Evolutionary conservation across 495 filamentous ascomycete species (phyloP).

Genomic region (Opeltia flavorubescens): DNA sequence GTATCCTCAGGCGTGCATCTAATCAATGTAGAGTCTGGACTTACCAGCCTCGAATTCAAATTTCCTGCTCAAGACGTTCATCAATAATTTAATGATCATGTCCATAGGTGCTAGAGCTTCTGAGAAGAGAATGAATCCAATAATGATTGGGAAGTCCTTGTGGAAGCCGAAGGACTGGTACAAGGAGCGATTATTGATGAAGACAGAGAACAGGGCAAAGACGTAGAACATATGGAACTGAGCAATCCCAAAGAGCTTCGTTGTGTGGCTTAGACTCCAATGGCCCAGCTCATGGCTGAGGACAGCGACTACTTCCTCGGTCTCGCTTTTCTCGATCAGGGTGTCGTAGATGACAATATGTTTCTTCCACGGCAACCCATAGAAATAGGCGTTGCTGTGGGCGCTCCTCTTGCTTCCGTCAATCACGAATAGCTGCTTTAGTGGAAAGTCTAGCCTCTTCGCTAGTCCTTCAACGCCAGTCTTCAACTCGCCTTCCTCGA

Average conservation of each 20-base stretch:
- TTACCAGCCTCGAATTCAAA: conserved; percentile 93
- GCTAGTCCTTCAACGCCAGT: conserved; percentile 76
- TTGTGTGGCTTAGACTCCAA: conserved; percentile 92
- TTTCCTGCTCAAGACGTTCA: conserved; percentile 87
- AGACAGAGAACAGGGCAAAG: conserved; percentile 89
- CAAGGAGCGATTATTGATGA: conserved; percentile 86
- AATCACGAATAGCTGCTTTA: conserved; percentile 84
- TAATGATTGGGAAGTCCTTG: conserved; percentile 75
- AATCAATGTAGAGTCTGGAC: conserved; percentile 7
- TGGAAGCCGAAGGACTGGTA: conserved; percentile 85
- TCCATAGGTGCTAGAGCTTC: conserved; percentile 87
- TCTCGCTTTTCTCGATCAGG: conserved; percentile 83
- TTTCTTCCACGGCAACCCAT: conserved; percentile 97
- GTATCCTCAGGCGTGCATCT: conserved; percentile 2
- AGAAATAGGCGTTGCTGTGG: conserved; percentile 98
- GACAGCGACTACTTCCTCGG: conserved; percentile 86
- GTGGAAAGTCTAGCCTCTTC: conserved; percentile 72
- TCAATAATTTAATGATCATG: conserved; percentile 75
- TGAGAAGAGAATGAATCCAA: conserved; percentile 93
- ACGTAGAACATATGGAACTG: conserved; percentile 93
- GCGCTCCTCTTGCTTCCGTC: conserved; percentile 95
- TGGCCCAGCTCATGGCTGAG: conserved; percentile 92
- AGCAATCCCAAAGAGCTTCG: conserved; percentile 75
- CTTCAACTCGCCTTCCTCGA: conserved; percentile 77
- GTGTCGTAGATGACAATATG: conserved; percentile 99